A percentile compares a stretch with the other conserved stretches of the same genome.
These are phyloP conservation scores for Leucoagaricus sp. DNA, from an alignment of 1,284 basidiomycete genomes.

Conservation along the genomic window DNA sequence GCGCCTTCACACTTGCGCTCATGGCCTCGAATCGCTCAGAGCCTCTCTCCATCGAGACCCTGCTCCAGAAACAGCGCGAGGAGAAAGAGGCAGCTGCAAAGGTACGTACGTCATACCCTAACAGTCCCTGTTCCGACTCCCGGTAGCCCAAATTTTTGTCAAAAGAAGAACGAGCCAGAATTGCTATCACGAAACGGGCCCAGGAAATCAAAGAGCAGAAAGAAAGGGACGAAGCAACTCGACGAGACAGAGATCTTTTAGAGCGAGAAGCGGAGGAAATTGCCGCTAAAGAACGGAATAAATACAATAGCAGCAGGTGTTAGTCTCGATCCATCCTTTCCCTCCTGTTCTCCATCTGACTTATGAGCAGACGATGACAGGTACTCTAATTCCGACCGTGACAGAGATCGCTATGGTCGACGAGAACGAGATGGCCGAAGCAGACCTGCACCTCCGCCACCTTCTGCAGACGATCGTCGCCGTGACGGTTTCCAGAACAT, in stretches of 20 bases:
- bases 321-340: constrained; percentile 32
- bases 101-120: constrained; percentile 40
- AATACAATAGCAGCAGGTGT: constrained; percentile 41
- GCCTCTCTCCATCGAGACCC: constrained; percentile 81
- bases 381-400: constrained; percentile 53
- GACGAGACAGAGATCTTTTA: constrained; percentile 62
- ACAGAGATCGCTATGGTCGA: constrained; percentile 36
- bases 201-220: constrained; percentile 75
- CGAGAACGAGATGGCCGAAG: constrained; percentile 30
- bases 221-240: constrained; percentile 58
- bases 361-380: constrained; percentile 59
- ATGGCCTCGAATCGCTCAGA: constrained; percentile 45
- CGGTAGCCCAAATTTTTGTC: constrained; percentile 87
- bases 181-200: constrained; percentile 85
- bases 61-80: constrained; percentile 83
- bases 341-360: constrained; percentile 19
- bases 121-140: background rate
- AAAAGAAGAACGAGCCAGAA: constrained; percentile 84
- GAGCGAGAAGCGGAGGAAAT: constrained; percentile 78
- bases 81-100: constrained; percentile 90
- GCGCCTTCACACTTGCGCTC: constrained; percentile 15
- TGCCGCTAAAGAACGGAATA: constrained; percentile 30
- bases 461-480: constrained; percentile 34
- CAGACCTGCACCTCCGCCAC: constrained; percentile 31
- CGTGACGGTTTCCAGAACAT: constrained; percentile 60